Evolutionary conservation across 169 alveolate species (phyloP), one percentile per base, ranked within the genome.

Genomic region (Cryptosporidium sp.): DNA sequence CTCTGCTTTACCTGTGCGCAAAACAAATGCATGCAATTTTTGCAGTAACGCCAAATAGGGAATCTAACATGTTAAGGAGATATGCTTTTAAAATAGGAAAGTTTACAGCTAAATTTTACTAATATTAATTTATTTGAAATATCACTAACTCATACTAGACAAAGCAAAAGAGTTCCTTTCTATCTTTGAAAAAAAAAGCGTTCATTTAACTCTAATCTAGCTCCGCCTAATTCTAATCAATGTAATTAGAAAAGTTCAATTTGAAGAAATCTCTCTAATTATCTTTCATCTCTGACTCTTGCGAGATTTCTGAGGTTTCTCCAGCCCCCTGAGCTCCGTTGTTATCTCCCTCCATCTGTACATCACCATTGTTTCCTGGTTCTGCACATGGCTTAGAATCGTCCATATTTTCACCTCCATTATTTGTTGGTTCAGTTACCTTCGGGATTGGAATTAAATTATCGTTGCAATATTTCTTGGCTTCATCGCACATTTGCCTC

Each of bases 391-490:
- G 53, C 21, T 37, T 5, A 18, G 72, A 37, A n/a, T 65, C 72
- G 0, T 65, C 72, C 72, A 65, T 65, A 21, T 65, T 65, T 7
- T 35, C 51, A 37, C 9, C 9, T 18, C 29, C 51, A 37, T 31
- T 9, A 29, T 35, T 37, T 1, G 53, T 35, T n/a, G 72, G 72
- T n/a, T 65, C 72, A 31, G 72, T 31, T 2, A 37, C 72, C 5
- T 80, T 80, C 14, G 89, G 75, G 37, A 80, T 26, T 8, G 89
- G 89, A 9, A 62, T 33, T n/a, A 80, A 48, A 44, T 69, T 37
- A 8, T 80, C 80, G 23, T 16, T 80, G 51, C 89, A 80, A 75
- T 29, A 80, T n/a, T 60, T 65, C 48, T 80, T 61, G 42, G 75
- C 68, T 23, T 61, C 89, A 23, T 31, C 23, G 31, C 89, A 80